Base-by-base conservation (phyloP, 2,329 filamentous ascomycete species). In the Cadophora malorum region DNA sequence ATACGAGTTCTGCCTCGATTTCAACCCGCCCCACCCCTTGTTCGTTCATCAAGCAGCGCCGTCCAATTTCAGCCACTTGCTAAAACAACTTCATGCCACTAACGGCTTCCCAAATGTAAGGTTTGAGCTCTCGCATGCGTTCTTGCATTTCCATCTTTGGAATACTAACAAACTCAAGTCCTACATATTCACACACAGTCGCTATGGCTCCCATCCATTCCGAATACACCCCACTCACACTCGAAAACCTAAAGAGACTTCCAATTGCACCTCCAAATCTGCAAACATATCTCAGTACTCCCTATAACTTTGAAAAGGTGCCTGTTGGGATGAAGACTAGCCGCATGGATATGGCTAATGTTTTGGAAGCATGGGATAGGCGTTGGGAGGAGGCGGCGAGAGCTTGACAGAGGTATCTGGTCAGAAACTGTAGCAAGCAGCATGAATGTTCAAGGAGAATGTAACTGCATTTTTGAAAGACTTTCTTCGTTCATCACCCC, bases 261-360 rank as follows among this genome's bases (percentile, higher is more conserved):
- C 59, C 64, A 4, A 55, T 49, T 0, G 53, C 61, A 2, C 49
- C 59, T n/a, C 66, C 71, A 12, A 69, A 72, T n/a, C 9, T 72
- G 35, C 23, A 69, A 16, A 67, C 49, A n/a, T 73, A 73, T 60
- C 19, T 72, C 7, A 10, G 49, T 7, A 41, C 41, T 5, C 41
- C 58, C 12, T 59, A 71, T 16, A 53, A 69, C 28, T 69, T 69
- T 25, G 72, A 71, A 62, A 70, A 52, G 25, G 19, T 65, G 3
- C 23, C 62, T 2, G 63, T 70, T 50, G 65, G 64, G 4, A n/a
- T 64, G 7, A 16, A 28, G 1, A 66, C 62, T 6, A 16, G 31
- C 35, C 55, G 64, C 1, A 21, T 23, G 16, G 59, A 38, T 12
- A 31, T 65, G 38, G 64, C 41, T 38, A 45, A 65, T 4, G 23